Evolutionary conservation across 345 rosid species (phyloP).

Genomic region (Luvunga scandens): DNA sequence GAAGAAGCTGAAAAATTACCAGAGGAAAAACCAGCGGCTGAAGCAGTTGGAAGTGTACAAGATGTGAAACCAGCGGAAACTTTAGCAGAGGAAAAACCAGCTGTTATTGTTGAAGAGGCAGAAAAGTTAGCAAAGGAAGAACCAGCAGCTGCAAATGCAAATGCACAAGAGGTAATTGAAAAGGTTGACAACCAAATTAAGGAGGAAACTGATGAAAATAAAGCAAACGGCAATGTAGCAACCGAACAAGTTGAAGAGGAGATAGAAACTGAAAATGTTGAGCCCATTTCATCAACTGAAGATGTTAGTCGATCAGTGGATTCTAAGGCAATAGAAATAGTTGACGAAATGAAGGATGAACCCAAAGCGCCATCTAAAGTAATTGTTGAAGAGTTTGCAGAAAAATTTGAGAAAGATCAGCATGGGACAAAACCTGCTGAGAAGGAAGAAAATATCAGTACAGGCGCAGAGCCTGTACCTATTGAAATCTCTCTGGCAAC

Average conservation of each 20-base stretch:
- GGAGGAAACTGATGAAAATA: background rate
- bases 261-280: background rate
- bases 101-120: background rate
- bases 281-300: constrained; percentile 5
- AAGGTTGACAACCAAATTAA: background rate
- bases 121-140: background rate
- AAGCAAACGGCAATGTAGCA: constrained; percentile 2
- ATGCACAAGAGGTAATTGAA: background rate
- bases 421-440: too few relatives aligned
- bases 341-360: constrained; percentile 12
- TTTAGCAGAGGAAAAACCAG: background rate
- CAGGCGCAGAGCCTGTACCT: background rate
- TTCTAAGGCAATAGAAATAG: constrained; percentile 5
- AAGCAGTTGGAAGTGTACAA: background rate
- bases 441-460: too few relatives aligned
- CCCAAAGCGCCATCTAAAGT: background rate
- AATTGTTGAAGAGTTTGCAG: constrained; percentile 1
- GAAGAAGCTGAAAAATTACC: background rate
- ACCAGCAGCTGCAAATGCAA: background rate
- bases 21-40: background rate
- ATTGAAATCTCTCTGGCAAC: background rate
- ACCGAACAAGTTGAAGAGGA: constrained; percentile 3
- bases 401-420: background rate
- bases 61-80: constrained; percentile 11
- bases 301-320: constrained; percentile 1